Evolutionary conservation across 1,139 yeast species (phyloP).

Genomic region (Saccharomyces hybrid): DNA sequence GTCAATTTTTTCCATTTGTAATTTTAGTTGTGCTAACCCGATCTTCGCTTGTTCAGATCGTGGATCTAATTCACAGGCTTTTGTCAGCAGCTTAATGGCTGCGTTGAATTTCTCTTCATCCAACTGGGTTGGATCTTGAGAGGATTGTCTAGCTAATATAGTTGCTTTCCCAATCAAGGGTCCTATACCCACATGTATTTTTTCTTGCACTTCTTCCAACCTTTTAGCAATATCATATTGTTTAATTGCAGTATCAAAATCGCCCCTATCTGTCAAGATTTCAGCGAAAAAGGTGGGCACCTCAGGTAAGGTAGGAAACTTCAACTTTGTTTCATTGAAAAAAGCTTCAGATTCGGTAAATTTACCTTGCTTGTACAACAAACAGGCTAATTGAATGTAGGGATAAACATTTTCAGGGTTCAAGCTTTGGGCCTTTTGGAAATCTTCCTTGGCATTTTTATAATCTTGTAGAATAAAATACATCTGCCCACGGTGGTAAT

Average conservation of each 20-base stretch:
- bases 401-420: conserved; percentile 74
- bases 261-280: conserved; percentile 73
- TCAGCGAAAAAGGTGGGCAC: conserved; percentile 93
- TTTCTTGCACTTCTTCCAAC: conserved; percentile 47
- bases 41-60: conserved; percentile 79
- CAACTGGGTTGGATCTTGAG: conserved; percentile 19
- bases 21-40: conserved; percentile 77
- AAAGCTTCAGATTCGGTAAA: conserved; percentile 49
- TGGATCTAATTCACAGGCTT: conserved; percentile 77
- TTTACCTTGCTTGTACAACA: conserved; percentile 72
- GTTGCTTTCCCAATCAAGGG: conserved; percentile 86
- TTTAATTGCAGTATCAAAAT: conserved; percentile 59
- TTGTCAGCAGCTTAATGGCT: conserved; percentile 58
- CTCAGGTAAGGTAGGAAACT: conserved; percentile 79
- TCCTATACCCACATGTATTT: conserved; percentile 66
- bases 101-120: conserved; percentile 42
- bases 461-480: conserved; percentile 71
- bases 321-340: conserved; percentile 63
- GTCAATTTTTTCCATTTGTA: conserved; percentile 70
- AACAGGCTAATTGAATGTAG: conserved; percentile 85
- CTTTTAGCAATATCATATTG: conserved; percentile 82
- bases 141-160: conserved; percentile 47
- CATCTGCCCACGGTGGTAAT: conserved; percentile 90
- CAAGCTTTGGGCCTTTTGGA: conserved; percentile 61
- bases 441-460: conserved; percentile 61